Conservation (phyloP, 306 rosid genomes). For the Medicago arabica region DNA sequence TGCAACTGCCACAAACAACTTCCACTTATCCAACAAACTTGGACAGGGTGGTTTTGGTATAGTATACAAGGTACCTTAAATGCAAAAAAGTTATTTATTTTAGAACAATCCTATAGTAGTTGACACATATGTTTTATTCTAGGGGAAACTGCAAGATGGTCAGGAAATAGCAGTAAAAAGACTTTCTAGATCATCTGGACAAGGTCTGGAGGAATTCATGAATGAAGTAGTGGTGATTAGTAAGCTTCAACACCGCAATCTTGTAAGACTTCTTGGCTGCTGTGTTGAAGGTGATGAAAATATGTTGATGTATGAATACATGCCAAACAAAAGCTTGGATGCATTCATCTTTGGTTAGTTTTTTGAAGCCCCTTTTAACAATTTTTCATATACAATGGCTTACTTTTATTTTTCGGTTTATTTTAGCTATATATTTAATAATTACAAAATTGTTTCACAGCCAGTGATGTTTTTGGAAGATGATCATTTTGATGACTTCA, state of each 20-base stretch:
- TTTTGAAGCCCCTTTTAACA: background rate
- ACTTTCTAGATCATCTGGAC: slow-evolving; percentile 44
- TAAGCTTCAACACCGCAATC: slow-evolving; percentile 50
- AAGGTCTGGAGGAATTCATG: slow-evolving; percentile 49
- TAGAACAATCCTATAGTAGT: background rate
- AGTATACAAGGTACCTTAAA: slow-evolving; percentile 34
- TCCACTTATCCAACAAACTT: slow-evolving; percentile 41
- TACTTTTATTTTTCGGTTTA: background rate
- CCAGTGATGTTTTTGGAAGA: background rate
- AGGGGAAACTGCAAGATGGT: slow-evolving; percentile 36
- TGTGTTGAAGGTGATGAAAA: slow-evolving; percentile 45
- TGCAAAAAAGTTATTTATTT: background rate
- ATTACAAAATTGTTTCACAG: background rate
- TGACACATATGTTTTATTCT: background rate
- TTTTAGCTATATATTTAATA: background rate
- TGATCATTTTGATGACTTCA: background rate
- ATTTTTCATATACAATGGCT: background rate
- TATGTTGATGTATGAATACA: slow-evolving; percentile 46
- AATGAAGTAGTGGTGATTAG: slow-evolving; percentile 43
- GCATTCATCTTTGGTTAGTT: slow-evolving; percentile 45
- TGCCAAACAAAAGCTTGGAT: slow-evolving; percentile 48
- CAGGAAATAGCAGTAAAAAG: slow-evolving; percentile 45
- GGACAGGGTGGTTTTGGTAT: slow-evolving; percentile 50
- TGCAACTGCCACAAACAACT: slow-evolving; percentile 51
- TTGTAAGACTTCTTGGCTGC: slow-evolving; percentile 45